Evolutionary conservation across 257 asterid species (phyloP), one percentile per base, ranked within the genome.

Genomic region (Coffea canephora): DNA sequence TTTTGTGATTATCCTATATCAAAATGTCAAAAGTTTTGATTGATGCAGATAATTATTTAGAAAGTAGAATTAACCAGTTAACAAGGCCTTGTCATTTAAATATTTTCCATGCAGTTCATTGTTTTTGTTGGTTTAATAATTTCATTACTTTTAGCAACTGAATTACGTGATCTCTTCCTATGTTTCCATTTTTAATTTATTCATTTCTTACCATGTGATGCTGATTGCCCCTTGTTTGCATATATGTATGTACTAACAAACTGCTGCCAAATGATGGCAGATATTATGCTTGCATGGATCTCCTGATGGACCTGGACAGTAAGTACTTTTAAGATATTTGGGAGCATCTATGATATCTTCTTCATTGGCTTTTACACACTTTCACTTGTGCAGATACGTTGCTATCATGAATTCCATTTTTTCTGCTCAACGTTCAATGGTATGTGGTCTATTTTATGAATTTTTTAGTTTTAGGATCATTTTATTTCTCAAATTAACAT

Each of bases 241-340:
- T 69, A 71, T n/a, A 10, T 39, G 14, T 61, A 78, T 49, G 77
- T 43, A 65, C 85, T 85, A 78, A 81, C 81, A 71, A 68, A 80
- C 5, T 76, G 71, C 54, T 73, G 79, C 74, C 49, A 82, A 72
- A 80, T 75, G 62, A 82, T 92, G 83, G 80, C 98, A 95, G 98
- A 91, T 95, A 82, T 75, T 95, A 79, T 95, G 98, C 89, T 80
- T 95, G 83, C 99, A 95, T 84, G 99, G 99, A 90, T 95, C 98
- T 71, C 96, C 91, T 43, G 98, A 95, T 83, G 98, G 98, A 52
- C 95, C 98, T 68, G 95, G 97, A 81, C 98, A 95, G 97, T 95
- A 89, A 68, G 98, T 88, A 79, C 66, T 61, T 81, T 78, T 77
- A 73, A 77, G 39, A 12, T 71, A 50, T 65, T 79, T 64, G 11